These are phyloP conservation scores for rapeseed (Brassica napus) DNA, from an alignment of 345 rosid genomes.

Conservation along the genomic window DNA sequence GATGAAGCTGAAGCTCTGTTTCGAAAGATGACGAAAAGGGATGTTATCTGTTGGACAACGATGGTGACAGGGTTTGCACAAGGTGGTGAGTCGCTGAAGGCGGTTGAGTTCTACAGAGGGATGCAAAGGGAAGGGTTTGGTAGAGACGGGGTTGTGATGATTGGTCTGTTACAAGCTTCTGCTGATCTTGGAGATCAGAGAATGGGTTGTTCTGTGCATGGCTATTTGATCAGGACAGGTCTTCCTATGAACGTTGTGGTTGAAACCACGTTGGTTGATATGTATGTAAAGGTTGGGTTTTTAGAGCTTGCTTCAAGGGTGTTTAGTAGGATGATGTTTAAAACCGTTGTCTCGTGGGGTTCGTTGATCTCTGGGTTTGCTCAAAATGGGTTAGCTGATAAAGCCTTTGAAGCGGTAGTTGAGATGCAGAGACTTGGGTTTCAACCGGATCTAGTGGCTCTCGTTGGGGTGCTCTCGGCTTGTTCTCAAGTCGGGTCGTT, in stretches of 20 bases:
- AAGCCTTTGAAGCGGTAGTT: slow-evolving; percentile 48
- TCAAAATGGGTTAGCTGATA: slow-evolving; percentile 56
- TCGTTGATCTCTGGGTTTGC: slow-evolving; percentile 67
- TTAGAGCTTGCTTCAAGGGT: slow-evolving; percentile 56
- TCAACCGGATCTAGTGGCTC: slow-evolving; percentile 56
- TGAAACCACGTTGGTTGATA: slow-evolving; percentile 65
- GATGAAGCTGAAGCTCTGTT: slow-evolving; percentile 56
- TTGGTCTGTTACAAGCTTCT: slow-evolving; percentile 72
- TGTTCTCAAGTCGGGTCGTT: slow-evolving; percentile 64
- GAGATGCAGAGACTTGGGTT: slow-evolving; percentile 59
- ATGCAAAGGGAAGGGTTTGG: slow-evolving; percentile 67
- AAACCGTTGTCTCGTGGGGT: slow-evolving; percentile 58
- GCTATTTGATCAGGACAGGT: slow-evolving; percentile 53
- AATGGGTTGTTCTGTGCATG: slow-evolving; percentile 62
- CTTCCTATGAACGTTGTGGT: slow-evolving; percentile 44
- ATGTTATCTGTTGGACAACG: slow-evolving; percentile 71
- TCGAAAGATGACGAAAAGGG: slow-evolving; percentile 55
- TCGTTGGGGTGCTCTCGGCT: slow-evolving; percentile 53
- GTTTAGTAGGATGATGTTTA: slow-evolving; percentile 48
- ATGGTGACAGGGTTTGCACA: slow-evolving; percentile 64
- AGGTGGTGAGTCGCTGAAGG: slow-evolving; percentile 49
- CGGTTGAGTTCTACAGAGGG: slow-evolving; percentile 48
- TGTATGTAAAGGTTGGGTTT: slow-evolving; percentile 70
- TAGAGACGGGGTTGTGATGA: slow-evolving; percentile 56
- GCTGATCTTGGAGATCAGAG: slow-evolving; percentile 50